A percentile compares a stretch with the other conserved stretches of the same genome.
These are phyloP conservation scores for Paramecium biaurelia DNA, from an alignment of 73 alveolate genomes.

Conservation along the genomic window DNA sequence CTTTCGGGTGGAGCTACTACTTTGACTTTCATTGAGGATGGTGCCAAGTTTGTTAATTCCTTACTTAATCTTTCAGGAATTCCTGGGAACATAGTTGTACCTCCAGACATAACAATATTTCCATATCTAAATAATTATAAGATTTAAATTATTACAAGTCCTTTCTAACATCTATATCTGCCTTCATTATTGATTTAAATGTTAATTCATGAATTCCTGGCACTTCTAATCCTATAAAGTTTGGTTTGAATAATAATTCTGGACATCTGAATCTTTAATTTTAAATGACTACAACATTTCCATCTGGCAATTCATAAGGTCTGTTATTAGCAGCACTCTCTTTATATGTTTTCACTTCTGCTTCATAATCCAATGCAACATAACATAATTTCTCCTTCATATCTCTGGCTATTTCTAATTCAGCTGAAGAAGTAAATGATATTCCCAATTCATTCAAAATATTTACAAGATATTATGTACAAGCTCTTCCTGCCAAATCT, in stretches of 20 bases:
- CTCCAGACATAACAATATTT: slow-evolving; percentile 72
- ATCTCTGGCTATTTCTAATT: slow-evolving; percentile 72
- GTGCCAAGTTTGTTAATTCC: slow-evolving; percentile 92
- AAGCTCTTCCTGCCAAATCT: slow-evolving; percentile 90
- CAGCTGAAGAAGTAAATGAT: slow-evolving; percentile 79
- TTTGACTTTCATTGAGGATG: slow-evolving; percentile 86
- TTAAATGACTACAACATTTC: slow-evolving; percentile 47
- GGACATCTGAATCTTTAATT: slow-evolving; percentile 79
- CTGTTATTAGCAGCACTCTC: background rate
- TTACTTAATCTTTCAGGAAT: slow-evolving; percentile 92
- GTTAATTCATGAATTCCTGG: slow-evolving; percentile 91
- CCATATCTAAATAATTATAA: background rate
- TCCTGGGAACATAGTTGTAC: slow-evolving; percentile 97
- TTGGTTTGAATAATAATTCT: slow-evolving; percentile 87
- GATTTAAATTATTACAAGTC: slow-evolving; percentile 59
- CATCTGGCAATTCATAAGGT: slow-evolving; percentile 65
- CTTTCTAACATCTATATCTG: slow-evolving; percentile 95
- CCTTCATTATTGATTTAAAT: slow-evolving; percentile 88
- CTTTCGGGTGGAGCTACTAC: slow-evolving; percentile 94
- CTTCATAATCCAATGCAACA: slow-evolving; percentile 49
- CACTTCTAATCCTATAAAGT: slow-evolving; percentile 79
- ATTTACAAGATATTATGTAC: slow-evolving; percentile 81
- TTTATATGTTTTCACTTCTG: slow-evolving; percentile 21
- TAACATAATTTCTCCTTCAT: slow-evolving; percentile 50
- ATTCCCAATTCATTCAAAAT: slow-evolving; percentile 77